phyloP scores from a whole-genome alignment of 495 filamentous ascomycete species.

The Aspergillus ostianus region DNA sequence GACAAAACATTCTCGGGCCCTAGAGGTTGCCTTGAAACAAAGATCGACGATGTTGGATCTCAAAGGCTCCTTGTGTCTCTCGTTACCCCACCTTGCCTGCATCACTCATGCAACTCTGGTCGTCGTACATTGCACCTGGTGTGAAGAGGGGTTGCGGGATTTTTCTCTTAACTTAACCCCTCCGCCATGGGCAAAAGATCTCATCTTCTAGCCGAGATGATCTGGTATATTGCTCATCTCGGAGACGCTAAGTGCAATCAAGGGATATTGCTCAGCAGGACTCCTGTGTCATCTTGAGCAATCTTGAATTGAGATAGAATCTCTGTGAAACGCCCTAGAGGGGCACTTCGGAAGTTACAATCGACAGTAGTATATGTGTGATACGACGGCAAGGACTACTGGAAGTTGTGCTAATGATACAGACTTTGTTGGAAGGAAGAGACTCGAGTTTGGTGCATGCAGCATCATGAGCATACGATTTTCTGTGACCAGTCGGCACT shows the following conservation, averaged over 20 bases:
- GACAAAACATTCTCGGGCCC: not conserved
- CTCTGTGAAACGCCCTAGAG: not conserved
- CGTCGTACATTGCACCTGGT: slow-evolving; percentile 5
- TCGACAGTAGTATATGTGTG: not conserved
- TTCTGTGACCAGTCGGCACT: not conserved
- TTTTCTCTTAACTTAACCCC: slow-evolving; percentile 5
- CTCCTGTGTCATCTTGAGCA: slow-evolving; percentile 3
- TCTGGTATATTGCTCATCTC: not conserved
- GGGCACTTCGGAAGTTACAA: not conserved
- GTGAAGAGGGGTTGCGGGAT: slow-evolving; percentile 6
- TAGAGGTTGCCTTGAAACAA: slow-evolving; percentile 10
- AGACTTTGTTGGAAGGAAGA: not conserved
- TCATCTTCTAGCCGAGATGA: slow-evolving; percentile 6
- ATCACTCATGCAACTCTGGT: slow-evolving; percentile 5
- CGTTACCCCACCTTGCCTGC: slow-evolving; percentile 3
- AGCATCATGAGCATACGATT: not conserved
- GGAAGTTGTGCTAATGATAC: not conserved
- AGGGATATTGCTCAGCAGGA: not conserved
- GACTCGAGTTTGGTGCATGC: not conserved
- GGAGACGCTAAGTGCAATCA: not conserved
- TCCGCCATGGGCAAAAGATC: not conserved
- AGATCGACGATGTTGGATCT: not conserved
- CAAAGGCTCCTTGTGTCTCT: not conserved
- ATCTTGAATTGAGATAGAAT: not conserved
- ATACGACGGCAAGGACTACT: not conserved